Conservation (phyloP, 2,329 filamentous ascomycete genomes). For the Sphaerostilbella broomeana region DNA sequence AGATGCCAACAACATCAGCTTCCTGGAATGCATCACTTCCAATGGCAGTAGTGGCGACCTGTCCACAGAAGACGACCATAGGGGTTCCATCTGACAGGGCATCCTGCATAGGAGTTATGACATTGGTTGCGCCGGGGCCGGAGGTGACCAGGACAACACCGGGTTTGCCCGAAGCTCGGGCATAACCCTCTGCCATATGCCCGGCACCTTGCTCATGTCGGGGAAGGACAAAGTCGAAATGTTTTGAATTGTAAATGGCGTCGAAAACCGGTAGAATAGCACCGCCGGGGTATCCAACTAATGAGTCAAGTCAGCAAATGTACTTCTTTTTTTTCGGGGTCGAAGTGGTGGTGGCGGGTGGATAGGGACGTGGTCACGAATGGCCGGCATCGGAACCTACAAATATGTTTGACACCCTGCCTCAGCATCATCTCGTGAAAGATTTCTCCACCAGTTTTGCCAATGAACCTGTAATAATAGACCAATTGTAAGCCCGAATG, state of each 20-base stretch:
- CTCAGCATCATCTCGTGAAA: slow-evolving; percentile 98
- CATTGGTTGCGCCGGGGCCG: slow-evolving; percentile 92
- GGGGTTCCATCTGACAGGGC: slow-evolving; percentile 92
- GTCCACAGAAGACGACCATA: slow-evolving; percentile 90
- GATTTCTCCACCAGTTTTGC: slow-evolving; percentile 87
- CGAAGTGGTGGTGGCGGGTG: slow-evolving; percentile 97
- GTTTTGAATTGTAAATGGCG: slow-evolving; percentile 95
- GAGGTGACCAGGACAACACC: slow-evolving; percentile 96
- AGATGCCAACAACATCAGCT: slow-evolving; percentile 90
- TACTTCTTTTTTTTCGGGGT: slow-evolving; percentile 33
- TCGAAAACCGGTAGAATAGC: slow-evolving; percentile 98
- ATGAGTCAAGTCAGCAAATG: slow-evolving; percentile 16
- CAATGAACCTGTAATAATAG: slow-evolving; percentile 71
- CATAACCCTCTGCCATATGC: slow-evolving; percentile 98
- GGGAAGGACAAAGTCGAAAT: slow-evolving; percentile 94
- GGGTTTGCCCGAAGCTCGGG: slow-evolving; percentile 88
- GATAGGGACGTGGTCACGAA: slow-evolving; percentile 89
- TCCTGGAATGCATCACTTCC: slow-evolving; percentile 97
- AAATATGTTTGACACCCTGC: slow-evolving; percentile 87
- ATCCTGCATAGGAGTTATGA: slow-evolving; percentile 94
- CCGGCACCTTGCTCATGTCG: slow-evolving; percentile 91
- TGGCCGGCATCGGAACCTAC: slow-evolving; percentile 43
- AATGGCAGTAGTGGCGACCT: slow-evolving; percentile 84
- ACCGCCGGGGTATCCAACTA: slow-evolving; percentile 86
- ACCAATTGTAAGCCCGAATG: slow-evolving; percentile 85